phyloP scores from a whole-genome alignment of 768 basidiomycete genomes.

The Xerocomus brunneocitrinus region DNA sequence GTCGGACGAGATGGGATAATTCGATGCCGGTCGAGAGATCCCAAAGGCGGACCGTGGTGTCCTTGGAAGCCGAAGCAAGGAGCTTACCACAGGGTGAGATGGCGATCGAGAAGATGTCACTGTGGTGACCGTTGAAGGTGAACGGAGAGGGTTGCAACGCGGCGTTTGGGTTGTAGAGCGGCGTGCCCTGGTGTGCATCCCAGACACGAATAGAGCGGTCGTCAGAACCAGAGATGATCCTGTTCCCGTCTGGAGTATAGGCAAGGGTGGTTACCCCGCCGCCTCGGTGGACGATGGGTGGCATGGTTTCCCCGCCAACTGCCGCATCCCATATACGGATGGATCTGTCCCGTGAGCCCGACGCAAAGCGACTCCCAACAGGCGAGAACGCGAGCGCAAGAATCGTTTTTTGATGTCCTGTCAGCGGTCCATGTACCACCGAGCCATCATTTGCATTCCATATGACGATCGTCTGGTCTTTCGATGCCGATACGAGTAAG shows the following conservation, averaged over 20 bases:
- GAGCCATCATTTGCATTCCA: constrained; percentile 21
- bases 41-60: constrained; percentile 31
- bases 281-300: constrained; percentile 14
- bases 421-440: constrained; percentile 13
- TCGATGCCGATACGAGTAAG: constrained; percentile 23
- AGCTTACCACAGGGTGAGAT: constrained; percentile 28
- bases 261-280: constrained; percentile 23
- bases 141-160: constrained; percentile 5
- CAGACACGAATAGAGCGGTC: constrained; percentile 29
- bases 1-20: constrained; percentile 25
- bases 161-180: constrained; percentile 12
- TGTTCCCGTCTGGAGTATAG: constrained; percentile 29
- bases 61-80: constrained; percentile 30
- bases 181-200: constrained; percentile 21
- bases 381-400: constrained; percentile 31
- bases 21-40: constrained; percentile 16
- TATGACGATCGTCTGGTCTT: constrained; percentile 24
- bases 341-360: constrained; percentile 28
- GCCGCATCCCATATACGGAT: constrained; percentile 28
- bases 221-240: constrained; percentile 29
- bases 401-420: constrained; percentile 22
- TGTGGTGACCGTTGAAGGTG: constrained; percentile 19
- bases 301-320: constrained; percentile 13
- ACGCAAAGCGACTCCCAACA: constrained; percentile 21
- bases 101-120: constrained; percentile 25